A percentile compares a stretch with the other conserved stretches of the same genome.
Conservation (phyloP, 306 rosid species). For the Astragalus membranaceus region DNA sequence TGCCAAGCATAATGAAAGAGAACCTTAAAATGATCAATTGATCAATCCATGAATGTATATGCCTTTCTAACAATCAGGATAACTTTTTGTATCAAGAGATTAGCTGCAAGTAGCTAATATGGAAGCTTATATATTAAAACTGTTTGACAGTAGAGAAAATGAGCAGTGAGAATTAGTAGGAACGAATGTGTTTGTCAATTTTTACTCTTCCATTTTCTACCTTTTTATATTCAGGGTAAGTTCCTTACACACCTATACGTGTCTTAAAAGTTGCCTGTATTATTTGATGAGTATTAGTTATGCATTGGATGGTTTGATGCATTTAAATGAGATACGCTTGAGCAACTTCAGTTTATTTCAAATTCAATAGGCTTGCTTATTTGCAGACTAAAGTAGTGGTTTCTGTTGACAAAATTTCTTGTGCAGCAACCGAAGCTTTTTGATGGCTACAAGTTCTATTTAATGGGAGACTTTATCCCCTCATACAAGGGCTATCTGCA, state of each 20-base stretch:
- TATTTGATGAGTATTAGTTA: not conserved
- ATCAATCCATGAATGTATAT: not conserved
- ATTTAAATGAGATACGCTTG: not conserved
- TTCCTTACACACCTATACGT: not conserved
- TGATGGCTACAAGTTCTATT: constrained; percentile 64
- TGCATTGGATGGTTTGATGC: not conserved
- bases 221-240: too few relatives aligned
- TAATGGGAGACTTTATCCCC: constrained; percentile 59
- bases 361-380: not conserved
- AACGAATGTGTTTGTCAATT: not conserved
- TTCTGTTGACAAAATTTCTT: constrained; percentile 10
- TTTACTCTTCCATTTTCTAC: not conserved
- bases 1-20: not conserved
- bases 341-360: not conserved
- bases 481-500: constrained; percentile 77
- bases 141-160: not conserved
- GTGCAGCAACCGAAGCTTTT: constrained; percentile 84
- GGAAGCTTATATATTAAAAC: not conserved
- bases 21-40: too few relatives aligned
- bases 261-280: not conserved
- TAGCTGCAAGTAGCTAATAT: not conserved
- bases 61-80: not conserved
- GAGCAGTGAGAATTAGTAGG: not conserved
- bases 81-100: not conserved
- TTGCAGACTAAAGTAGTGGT: constrained; percentile 1